Conservation (phyloP, 495 filamentous ascomycete genomes). For the Xylaria curta region DNA sequence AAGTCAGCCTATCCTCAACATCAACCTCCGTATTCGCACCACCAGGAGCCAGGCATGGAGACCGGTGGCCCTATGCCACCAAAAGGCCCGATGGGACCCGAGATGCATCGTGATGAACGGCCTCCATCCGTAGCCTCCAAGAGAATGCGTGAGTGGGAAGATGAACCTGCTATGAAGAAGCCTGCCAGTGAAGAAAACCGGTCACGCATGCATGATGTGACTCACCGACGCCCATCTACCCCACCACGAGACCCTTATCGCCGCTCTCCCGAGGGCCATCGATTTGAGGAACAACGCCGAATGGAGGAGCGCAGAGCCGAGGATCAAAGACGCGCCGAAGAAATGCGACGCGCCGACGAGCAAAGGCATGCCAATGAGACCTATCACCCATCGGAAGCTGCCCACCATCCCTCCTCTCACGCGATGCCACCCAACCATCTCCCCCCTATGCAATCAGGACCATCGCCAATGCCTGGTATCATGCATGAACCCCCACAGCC, state of each 20-base stretch:
- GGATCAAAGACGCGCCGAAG: conserved; percentile 52
- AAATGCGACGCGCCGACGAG: conserved; percentile 62
- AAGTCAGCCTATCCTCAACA: conserved; percentile 81
- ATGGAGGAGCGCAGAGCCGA: conserved; percentile 59
- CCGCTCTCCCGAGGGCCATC: conserved; percentile 78
- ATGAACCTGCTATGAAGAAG: conserved; percentile 81
- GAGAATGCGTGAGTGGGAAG: conserved; percentile 88
- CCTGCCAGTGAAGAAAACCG: conserved; percentile 85
- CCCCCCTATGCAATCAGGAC: conserved; percentile 69
- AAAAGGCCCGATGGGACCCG: conserved; percentile 49
- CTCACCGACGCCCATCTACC: conserved; percentile 73
- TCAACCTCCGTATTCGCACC: conserved; percentile 75
- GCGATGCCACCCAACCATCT: conserved; percentile 73
- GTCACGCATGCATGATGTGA: conserved; percentile 82
- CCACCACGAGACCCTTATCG: conserved; percentile 72
- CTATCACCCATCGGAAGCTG: conserved; percentile 89
- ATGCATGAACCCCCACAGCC: conserved; percentile 61
- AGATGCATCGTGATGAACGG: conserved; percentile 74
- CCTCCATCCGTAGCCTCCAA: conserved; percentile 82
- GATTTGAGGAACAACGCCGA: conserved; percentile 60
- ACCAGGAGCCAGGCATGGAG: conserved; percentile 61
- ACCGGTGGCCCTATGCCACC: conserved; percentile 63
- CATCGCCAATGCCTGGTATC: conserved; percentile 62
- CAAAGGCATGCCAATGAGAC: conserved; percentile 63
- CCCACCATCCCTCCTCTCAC: conserved; percentile 78